Base-by-base conservation (phyloP, 2,329 filamentous ascomycete species). In the Fusarium burgessii region DNA sequence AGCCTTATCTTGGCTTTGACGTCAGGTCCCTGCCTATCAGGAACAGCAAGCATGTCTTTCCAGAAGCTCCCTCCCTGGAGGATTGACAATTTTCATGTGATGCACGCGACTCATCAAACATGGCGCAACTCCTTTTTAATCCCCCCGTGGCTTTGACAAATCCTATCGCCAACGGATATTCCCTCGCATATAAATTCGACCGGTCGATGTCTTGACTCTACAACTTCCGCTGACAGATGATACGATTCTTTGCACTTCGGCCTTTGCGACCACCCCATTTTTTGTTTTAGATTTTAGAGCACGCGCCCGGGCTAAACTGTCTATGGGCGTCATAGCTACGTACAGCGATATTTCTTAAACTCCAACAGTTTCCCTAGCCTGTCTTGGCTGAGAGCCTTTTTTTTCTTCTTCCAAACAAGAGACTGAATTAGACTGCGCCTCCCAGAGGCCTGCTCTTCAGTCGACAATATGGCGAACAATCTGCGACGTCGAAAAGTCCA, bases 401-500 rank as follows among this genome's bases (percentile, higher is more conserved):
- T 60, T 43, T 25, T 23, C 47, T 20, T 25, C 42, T 27, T 47
- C 42, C 42, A 46, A 63, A 43, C 43, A 46, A 50, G 63, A 63
- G 71, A 64, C 41, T 52, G 58, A 49, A 55, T 15, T 41, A 45
- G 41, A 62, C 62, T 52, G 64, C 45, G 72, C 66, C 74, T 70
- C 50, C 36, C 25, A 36, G 75, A 68, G 75, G 71, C 71, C 57
- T 59, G 61, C 55, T 62, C 46, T 46, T 47, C 42, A 40, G 45
- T 51, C 47, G 8, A 54, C 46, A 73, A 43, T 62, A 81, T 81
- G 80, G 74, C 78, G 45, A 77, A 78, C n/a, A 78, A 74, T 38
- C 60, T 80, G 47, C 79, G 80, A 70, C 78, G 80, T 45, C 79
- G 80, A 38, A 76, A 77, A 38, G 57, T 76, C 32, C 68, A 68